phyloP scores from a whole-genome alignment of 306 rosid genomes.

The Begonia masoniana region DNA sequence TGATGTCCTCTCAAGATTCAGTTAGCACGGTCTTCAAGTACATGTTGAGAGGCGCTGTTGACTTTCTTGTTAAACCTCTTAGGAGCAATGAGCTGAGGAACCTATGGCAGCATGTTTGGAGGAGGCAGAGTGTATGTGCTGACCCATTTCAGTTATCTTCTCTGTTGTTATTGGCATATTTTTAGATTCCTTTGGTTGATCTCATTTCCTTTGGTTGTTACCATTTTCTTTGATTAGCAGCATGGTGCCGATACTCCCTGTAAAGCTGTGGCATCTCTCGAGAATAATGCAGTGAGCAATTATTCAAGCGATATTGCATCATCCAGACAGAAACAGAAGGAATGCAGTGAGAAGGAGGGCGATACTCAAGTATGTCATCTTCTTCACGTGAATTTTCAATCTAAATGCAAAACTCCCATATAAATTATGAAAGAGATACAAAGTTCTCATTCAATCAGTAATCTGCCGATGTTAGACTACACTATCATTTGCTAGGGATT shows the following conservation, averaged over 20 bases:
- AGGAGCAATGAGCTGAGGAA: slow-evolving; percentile 59
- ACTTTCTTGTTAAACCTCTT: slow-evolving; percentile 73
- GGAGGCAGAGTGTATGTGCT: slow-evolving; percentile 54
- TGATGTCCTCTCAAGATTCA: slow-evolving; percentile 73
- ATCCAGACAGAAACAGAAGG: slow-evolving; percentile 23
- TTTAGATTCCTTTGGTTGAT: too few species aligned
- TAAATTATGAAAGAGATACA: not conserved
- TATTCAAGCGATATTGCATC: slow-evolving; percentile 32
- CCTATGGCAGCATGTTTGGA: slow-evolving; percentile 85
- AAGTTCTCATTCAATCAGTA: too few species aligned
- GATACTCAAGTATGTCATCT: slow-evolving; percentile 41
- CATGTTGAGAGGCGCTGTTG: slow-evolving; percentile 67
- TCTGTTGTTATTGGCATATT: too few species aligned
- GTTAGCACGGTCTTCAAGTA: slow-evolving; percentile 47
- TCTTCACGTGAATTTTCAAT: not conserved
- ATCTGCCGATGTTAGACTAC: too few species aligned
- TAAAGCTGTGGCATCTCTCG: slow-evolving; percentile 23
- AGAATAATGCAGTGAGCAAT: slow-evolving; percentile 35
- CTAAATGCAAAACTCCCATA: too few species aligned
- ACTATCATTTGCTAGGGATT: too few species aligned
- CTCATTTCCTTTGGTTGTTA: too few species aligned
- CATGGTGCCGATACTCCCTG: slow-evolving; percentile 7
- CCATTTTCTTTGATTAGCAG: slow-evolving; percentile 14
- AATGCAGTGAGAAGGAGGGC: slow-evolving; percentile 37
- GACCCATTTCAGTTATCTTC: slow-evolving; percentile 5